Evolutionary conservation across 352 stramenopile genomes (phyloP), one percentile per base, ranked within the genome.

Genomic region (Phytophthora sp.): DNA sequence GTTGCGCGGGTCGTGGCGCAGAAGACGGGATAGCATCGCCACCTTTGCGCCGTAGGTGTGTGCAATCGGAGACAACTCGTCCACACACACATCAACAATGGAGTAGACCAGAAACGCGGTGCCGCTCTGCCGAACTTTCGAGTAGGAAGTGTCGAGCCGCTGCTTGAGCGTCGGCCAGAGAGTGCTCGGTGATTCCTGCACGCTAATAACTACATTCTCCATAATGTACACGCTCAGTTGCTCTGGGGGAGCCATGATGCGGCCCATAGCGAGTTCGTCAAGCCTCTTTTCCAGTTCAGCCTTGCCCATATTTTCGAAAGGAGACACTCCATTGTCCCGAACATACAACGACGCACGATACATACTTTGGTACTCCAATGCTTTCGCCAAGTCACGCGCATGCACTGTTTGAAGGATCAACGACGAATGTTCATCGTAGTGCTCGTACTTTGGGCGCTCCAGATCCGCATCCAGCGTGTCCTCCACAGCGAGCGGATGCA

Each of bases 401-500:
- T 88, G 77, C 17, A 90, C 70, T 3, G 78, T 88, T 56, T 91
- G 82, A 15, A 95, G 64, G 28, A 95, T 75, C 30, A 96, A 51
- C 4, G 79, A 91, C 35, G 83, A 86, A 54, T 96, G 87, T 21
- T 94, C 88, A 18, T 95, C 85, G 63, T 94, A 96, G 23, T 85
- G 76, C 26, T 96, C 88, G 53, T 92, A 93, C 62, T 96, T 96
- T 9, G 85, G 87, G 0, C 88, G 79, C 52, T 92, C 82, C 4
- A 83, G 72, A 43, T 92, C 86, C 0, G 93, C 65, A 51, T 94
- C 88, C 27, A 96, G 62, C 1, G 76, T 86, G 52, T 96, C 87
- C 63, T 96, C 87, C 11, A 96, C 82, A 1, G 88, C 87, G 5
- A 96, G 76, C 1, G 88, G 88, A 30, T 96, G 88, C 31, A 96